Evolutionary conservation across 2,329 filamentous ascomycete genomes (phyloP), one percentile per base, ranked within the genome.

Genomic region (Ophiostoma triangulosporum): DNA sequence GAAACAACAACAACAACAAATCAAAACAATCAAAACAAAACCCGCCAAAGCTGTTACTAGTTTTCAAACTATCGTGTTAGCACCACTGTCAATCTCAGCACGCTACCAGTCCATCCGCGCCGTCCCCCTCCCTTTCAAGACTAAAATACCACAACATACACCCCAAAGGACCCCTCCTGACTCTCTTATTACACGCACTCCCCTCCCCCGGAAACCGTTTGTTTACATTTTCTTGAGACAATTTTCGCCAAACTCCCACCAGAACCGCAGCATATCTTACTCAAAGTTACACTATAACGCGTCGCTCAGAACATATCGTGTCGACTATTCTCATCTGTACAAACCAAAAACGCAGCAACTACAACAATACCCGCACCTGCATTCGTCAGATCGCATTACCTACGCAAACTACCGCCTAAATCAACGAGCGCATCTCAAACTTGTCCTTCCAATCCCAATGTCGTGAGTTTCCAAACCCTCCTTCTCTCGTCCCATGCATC

Each of bases 131-230:
- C 46, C 46, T 33, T 48, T 20, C 27, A 4, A 33, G 46, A 33
- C 46, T 48, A 48, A 33, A 48, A 48, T 48, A 46, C 43, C 29
- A 33, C 46, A 48, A 48, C n/a, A 48, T 32, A 48, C 29, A 48
- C 24, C 15, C 43, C 26, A 48, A 48, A 20, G 8, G 20, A 48
- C 46, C 46, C 46, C 40, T 48, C 40, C 17, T 12, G 14, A 14
- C 35, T 35, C n/a, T 49, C 17, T 49, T 35, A 32, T 17, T 36
- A 22, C 24, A 32, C 48, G 12, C 32, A 26, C 31, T 32, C 48
- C 48, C 27, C 22, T 31, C 32, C 22, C 27, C 17, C 17, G 6
- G 32, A 31, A 31, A 33, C 12, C 46, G n/a, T 32, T 48, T 48
- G 46, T 48, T 50, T 50, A 36, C 49, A 27, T 51, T 40, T 46